A percentile compares a stretch with the other conserved stretches of the same genome.
Evolutionary conservation across 108 stramenopile genomes (phyloP).

Genomic region (Cyclostephanos tholiformis): DNA sequence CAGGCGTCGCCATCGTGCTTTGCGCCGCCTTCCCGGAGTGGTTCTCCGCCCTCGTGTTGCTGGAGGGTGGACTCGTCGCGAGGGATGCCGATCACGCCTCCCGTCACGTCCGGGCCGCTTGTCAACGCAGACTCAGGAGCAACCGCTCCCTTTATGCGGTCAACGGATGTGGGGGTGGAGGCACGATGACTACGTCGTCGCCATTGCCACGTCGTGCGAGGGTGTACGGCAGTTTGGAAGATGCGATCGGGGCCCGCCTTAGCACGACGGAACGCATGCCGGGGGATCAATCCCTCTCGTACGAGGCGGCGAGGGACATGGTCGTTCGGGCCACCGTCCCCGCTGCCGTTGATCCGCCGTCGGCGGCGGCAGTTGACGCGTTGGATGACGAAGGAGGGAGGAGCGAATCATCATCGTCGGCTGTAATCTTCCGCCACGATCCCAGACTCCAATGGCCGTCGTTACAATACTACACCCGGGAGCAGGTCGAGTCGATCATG

Average conservation of each 20-base stretch:
- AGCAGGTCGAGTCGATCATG: slow-evolving; percentile 66
- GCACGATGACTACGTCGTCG: not conserved
- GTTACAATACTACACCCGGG: slow-evolving; percentile 68
- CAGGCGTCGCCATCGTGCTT: slow-evolving; percentile 54
- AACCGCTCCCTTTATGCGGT: slow-evolving; percentile 48
- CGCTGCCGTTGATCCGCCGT: not conserved
- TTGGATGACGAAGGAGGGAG: too few relatives aligned
- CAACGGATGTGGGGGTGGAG: too few relatives aligned
- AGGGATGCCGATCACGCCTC: slow-evolving; percentile 50
- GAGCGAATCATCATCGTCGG: slow-evolving; percentile 10
- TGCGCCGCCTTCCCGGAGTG: slow-evolving; percentile 71
- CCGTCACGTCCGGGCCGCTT: slow-evolving; percentile 52
- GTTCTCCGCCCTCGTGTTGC: slow-evolving; percentile 54
- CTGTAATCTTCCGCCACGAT: slow-evolving; percentile 72
- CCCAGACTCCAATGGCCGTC: slow-evolving; percentile 79
- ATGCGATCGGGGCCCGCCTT: slow-evolving; percentile 57
- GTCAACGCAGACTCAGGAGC: slow-evolving; percentile 38
- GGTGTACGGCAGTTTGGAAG: slow-evolving; percentile 44
- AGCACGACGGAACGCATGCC: slow-evolving; percentile 70
- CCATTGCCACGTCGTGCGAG: not conserved
- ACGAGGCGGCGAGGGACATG: slow-evolving; percentile 66
- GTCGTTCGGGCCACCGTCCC: slow-evolving; percentile 60
- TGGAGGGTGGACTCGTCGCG: slow-evolving; percentile 73
- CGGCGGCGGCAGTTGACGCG: not conserved
- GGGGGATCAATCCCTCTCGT: slow-evolving; percentile 75